These are phyloP conservation scores for Colletotrichum orchidophilum DNA, from an alignment of 2,329 filamentous ascomycete species.

Conservation along the genomic window DNA sequence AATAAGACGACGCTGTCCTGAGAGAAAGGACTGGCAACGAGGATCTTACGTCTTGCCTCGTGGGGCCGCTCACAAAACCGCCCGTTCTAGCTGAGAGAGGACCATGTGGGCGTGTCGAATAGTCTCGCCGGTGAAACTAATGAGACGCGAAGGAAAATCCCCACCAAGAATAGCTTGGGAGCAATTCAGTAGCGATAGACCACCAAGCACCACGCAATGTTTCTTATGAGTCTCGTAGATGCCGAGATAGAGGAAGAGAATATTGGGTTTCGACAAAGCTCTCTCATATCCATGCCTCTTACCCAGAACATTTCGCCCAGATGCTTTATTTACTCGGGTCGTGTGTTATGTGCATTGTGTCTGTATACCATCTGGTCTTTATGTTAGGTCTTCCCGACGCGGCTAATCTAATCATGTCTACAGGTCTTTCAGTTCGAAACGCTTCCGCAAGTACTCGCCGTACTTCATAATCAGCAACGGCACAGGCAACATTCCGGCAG, in stretches of 20 bases:
- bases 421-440: slow-evolving; percentile 6
- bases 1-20: not conserved
- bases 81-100: not conserved
- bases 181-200: not conserved
- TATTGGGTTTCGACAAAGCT: not conserved
- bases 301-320: not conserved
- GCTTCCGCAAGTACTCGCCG: slow-evolving; percentile 50
- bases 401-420: not conserved
- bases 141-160: not conserved
- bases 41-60: not conserved
- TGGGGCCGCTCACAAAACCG: not conserved
- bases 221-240: not conserved
- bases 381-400: not conserved
- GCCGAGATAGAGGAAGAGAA: not conserved
- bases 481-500: slow-evolving; percentile 54
- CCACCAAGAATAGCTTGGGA: not conserved
- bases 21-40: not conserved
- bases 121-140: not conserved
- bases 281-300: not conserved
- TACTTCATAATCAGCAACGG: slow-evolving; percentile 56
- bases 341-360: not conserved
- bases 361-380: not conserved
- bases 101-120: not conserved
- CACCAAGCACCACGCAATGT: not conserved
- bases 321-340: not conserved